Evolutionary conservation across 306 rosid species (phyloP), one percentile per base, ranked within the genome.

Genomic region (Acacia crassicarpa): DNA sequence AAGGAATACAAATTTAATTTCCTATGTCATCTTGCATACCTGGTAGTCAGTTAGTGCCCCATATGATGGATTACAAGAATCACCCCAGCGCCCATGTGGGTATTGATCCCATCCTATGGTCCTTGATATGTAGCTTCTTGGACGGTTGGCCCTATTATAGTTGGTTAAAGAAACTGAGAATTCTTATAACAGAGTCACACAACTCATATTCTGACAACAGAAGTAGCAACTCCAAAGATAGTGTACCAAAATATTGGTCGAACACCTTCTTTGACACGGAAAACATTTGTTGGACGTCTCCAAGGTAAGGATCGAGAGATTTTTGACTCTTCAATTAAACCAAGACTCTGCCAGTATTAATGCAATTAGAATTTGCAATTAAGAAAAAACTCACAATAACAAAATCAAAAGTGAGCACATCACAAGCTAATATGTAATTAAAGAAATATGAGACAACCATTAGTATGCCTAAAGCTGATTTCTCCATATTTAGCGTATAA

Each of bases 51-150:
- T 81, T 48, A 95, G 79, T 83, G 93, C 98, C 5, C 98, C 97
- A 88, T 91, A 95, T 59, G 99, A 90, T 80, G 98, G 97, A 87
- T 91, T 95, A 61, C 90, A 58, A 81, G 97, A 91, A 90, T 95
- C 97, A 83, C 89, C 83, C 99, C 99, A 95, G 19, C 99, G 91
- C 72, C 99, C 99, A 77, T 79, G 98, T 80, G 99, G 99, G 75
- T 93, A 95, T 72, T 91, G 96, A 44, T 95, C 99, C 99, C 99
- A 95, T 83, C 99, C 97, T 54, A 86, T 72, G 77, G 99, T 95
- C 86, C 99, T 91, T 78, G 99, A 88, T 85, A 93, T 89, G 89
- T 95, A 95, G 90, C 99, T 95, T 84, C 86, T 93, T 51, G 98
- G 99, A 82, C 98, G 99, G 84, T 93, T 95, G 62, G 99, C 99